These are phyloP conservation scores for Zalaria obscura DNA, from an alignment of 2,329 filamentous ascomycete species.

Conservation along the genomic window DNA sequence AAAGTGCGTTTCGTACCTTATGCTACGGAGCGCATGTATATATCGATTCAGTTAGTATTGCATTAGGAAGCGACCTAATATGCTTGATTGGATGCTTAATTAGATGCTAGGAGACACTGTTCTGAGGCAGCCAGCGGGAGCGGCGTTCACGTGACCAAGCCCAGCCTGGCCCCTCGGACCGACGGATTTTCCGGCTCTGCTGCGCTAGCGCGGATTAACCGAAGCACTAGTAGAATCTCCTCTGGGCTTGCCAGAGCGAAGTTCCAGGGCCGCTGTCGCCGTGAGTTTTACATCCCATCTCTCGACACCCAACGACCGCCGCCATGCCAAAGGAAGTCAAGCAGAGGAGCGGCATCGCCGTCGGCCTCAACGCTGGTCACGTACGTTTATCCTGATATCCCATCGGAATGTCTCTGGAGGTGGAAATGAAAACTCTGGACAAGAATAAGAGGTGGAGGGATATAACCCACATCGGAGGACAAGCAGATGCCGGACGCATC, in stretches of 20 bases:
- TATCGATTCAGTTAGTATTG: no score
- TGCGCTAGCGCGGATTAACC: conserved; percentile 4
- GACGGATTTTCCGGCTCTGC: no score
- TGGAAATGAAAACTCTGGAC: conserved; percentile 18
- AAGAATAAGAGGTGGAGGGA: conserved; percentile 1
- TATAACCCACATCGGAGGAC: background rate
- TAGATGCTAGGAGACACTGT: no score
- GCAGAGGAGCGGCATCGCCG: conserved; percentile 40
- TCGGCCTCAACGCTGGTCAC: conserved; percentile 52
- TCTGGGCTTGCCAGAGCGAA: background rate
- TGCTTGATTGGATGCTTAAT: no score
- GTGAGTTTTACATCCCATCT: background rate
- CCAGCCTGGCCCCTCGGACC: no score
- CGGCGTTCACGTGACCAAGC: no score
- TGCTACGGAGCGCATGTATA: no score
- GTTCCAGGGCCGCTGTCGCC: background rate
- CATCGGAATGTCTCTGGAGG: conserved; percentile 10
- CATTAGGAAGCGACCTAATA: no score
- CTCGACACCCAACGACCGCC: conserved; percentile 7
- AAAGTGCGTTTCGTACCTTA: no score
- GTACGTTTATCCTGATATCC: conserved; percentile 34
- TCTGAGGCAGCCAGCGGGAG: no score
- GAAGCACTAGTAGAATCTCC: conserved; percentile 2
- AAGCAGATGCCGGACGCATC: background rate
- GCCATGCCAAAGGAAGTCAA: conserved; percentile 41